These are phyloP conservation scores for Mychonastes homosphaera DNA, from an alignment of 139 green algal species.

Conservation along the genomic window DNA sequence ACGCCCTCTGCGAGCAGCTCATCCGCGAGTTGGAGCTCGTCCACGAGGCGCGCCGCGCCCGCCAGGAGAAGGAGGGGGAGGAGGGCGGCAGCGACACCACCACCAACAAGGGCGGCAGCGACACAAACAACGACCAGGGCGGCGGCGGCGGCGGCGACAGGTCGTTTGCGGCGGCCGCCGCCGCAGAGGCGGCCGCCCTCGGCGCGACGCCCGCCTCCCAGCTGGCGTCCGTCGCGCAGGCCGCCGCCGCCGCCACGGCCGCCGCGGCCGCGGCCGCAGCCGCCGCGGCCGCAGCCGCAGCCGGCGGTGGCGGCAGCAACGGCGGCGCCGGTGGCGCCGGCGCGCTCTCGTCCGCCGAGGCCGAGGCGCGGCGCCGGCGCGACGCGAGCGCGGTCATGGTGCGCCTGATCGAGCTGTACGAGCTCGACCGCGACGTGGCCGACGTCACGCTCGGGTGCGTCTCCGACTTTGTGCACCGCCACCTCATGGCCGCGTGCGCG, in stretches of 20 bases:
- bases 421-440: conserved; percentile 14
- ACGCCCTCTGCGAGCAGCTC: conserved; percentile 6
- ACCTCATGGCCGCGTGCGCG: conserved; percentile 12
- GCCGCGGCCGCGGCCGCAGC: no score
- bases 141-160: no score
- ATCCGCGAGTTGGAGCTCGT: conserved; percentile 16
- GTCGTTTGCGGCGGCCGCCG: no score
- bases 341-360: not conserved
- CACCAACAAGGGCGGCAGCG: no score
- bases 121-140: no score
- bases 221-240: no score
- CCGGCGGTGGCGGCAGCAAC: not conserved
- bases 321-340: not conserved
- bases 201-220: no score
- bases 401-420: conserved; percentile 33
- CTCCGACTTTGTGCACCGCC: conserved; percentile 42
- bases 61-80: not conserved
- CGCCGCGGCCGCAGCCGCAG: no score
- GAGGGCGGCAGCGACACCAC: no score
- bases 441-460: conserved; percentile 35
- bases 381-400: conserved; percentile 21
- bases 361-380: not conserved
- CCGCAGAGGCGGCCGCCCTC: no score
- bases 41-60: conserved; percentile 4
- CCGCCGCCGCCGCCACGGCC: no score